Conservation (phyloP, 2,329 filamentous ascomycete species). For the Chaetomiaceae sp. region DNA sequence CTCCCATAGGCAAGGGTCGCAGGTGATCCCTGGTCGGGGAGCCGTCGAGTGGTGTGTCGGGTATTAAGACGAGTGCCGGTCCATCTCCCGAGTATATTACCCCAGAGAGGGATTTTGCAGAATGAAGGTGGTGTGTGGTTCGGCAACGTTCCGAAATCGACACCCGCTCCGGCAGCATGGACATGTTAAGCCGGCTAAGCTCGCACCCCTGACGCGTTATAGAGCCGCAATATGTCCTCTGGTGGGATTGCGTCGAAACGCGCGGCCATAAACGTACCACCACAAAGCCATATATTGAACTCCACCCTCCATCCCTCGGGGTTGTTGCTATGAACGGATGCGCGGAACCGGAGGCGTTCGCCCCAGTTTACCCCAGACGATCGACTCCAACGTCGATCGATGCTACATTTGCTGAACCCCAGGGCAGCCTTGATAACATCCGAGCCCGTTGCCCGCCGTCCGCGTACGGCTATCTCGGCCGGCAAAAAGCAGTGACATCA, state of each 20-base stretch:
- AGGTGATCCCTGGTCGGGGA: too few relatives aligned
- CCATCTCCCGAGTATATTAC: not conserved
- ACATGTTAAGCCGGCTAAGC: slow-evolving; percentile 3
- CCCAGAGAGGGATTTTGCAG: not conserved
- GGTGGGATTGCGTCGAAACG: not conserved
- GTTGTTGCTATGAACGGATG: not conserved
- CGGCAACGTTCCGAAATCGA: not conserved
- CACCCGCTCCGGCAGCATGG: not conserved
- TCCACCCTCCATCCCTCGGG: too few relatives aligned
- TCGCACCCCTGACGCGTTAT: not conserved
- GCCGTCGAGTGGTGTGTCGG: too few relatives aligned
- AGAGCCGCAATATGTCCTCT: not conserved
- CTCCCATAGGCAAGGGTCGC: too few relatives aligned
- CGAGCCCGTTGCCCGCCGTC: not conserved
- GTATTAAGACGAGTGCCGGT: not conserved
- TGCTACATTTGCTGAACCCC: not conserved
- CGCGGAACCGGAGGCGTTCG: not conserved
- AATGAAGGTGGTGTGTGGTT: not conserved
- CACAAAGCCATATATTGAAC: not conserved
- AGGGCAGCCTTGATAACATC: not conserved
- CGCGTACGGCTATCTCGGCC: not conserved
- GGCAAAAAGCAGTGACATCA: not conserved
- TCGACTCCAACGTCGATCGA: not conserved
- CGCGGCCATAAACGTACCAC: not conserved
- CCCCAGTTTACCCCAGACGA: not conserved